Conservation (phyloP, 257 asterid species). For the Rehmannia glutinosa region DNA sequence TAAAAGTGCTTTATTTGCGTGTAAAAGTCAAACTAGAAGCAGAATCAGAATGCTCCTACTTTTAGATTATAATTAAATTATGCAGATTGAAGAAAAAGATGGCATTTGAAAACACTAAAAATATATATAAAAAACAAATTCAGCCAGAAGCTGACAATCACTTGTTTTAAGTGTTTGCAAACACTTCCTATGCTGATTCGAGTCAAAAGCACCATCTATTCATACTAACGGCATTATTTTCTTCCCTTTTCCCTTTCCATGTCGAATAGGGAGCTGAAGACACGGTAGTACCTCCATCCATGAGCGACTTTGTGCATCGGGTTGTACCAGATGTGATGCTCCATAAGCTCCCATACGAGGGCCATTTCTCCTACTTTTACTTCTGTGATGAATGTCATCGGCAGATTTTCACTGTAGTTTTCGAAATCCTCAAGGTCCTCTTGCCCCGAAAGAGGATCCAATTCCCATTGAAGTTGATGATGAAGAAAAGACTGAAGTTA, state of each 20-base stretch:
- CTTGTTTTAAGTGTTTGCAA: no score
- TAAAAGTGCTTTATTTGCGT: no score
- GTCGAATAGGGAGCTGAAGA: slow-evolving; percentile 75
- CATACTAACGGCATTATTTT: not conserved
- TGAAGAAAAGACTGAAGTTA: slow-evolving; percentile 25
- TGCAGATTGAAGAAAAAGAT: no score
- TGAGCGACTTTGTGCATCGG: slow-evolving; percentile 75
- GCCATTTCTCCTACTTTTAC: slow-evolving; percentile 81
- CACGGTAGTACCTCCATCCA: slow-evolving; percentile 74
- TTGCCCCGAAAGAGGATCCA: slow-evolving; percentile 25
- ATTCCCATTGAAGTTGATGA: slow-evolving; percentile 23
- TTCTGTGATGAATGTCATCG: slow-evolving; percentile 83
- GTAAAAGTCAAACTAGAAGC: no score
- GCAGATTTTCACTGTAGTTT: slow-evolving; percentile 61
- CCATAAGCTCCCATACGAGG: slow-evolving; percentile 79
- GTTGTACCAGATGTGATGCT: slow-evolving; percentile 82
- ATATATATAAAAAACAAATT: no score
- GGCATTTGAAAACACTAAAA: no score
- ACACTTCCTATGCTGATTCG: not conserved
- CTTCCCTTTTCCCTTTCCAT: not conserved
- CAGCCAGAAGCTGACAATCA: no score
- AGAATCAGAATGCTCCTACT: no score
- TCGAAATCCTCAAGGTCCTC: slow-evolving; percentile 74
- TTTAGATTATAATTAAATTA: no score
- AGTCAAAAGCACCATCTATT: not conserved